phyloP scores from a whole-genome alignment of 768 basidiomycete genomes.

The Agaricus blazei region DNA sequence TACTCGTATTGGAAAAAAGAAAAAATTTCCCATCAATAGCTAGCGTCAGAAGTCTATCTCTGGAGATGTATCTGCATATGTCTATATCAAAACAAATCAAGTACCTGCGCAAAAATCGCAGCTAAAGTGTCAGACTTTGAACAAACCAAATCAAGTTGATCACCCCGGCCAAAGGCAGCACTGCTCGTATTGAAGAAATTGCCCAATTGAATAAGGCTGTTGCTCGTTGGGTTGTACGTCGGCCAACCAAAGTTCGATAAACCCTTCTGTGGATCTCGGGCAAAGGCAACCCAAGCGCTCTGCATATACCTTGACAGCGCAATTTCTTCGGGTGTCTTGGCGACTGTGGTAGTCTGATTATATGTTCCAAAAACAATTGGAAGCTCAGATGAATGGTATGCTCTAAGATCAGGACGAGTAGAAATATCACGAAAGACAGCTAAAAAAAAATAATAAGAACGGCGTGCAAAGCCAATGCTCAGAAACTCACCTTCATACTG shows the following conservation, averaged over 20 bases:
- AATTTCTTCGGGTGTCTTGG: slow-evolving; percentile 1
- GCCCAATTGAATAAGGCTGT: slow-evolving; percentile 18
- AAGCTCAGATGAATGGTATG: slow-evolving; percentile 34
- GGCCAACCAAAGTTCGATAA: slow-evolving; percentile 17
- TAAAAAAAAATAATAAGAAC: slow-evolving; percentile 8
- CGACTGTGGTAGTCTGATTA: slow-evolving; percentile 1
- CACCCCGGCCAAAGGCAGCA: slow-evolving; percentile 7
- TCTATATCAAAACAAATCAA: not conserved
- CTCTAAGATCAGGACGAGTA: slow-evolving; percentile 25
- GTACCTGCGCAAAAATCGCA: slow-evolving; percentile 2
- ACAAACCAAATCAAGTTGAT: slow-evolving; percentile 3
- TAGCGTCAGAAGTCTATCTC: no score
- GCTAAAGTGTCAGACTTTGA: not conserved
- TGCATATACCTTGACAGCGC: slow-evolving; percentile 4
- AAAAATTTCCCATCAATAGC: no score
- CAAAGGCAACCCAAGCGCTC: slow-evolving; percentile 12
- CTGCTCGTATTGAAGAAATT: slow-evolving; percentile 16
- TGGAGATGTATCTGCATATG: no score
- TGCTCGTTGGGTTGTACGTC: slow-evolving; percentile 13
- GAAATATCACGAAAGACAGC: slow-evolving; percentile 34
- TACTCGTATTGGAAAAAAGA: no score
- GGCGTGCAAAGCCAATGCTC: not conserved
- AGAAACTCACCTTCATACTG: slow-evolving; percentile 21
- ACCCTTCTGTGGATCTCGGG: slow-evolving; percentile 10
- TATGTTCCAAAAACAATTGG: slow-evolving; percentile 33